Evolutionary conservation across 257 asterid genomes (phyloP).

Genomic region (Cynanchum wilfordii): DNA sequence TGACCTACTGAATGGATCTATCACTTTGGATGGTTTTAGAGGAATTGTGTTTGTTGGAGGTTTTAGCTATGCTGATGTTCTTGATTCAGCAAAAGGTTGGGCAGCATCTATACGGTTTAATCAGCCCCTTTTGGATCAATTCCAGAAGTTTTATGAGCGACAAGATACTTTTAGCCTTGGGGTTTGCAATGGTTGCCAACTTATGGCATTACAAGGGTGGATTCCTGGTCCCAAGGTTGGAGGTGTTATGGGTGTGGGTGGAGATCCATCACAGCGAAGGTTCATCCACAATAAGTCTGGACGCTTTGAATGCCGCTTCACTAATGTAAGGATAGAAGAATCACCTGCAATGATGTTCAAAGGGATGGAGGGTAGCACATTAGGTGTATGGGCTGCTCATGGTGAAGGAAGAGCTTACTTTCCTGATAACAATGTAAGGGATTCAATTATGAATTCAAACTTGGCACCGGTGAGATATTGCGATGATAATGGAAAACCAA

Average conservation of each 20-base stretch:
- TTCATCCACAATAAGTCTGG: slow-evolving; percentile 84
- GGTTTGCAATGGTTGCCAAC: slow-evolving; percentile 39
- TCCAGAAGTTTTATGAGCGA: slow-evolving; percentile 69
- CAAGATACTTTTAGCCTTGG: slow-evolving; percentile 88
- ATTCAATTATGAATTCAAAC: slow-evolving; percentile 37
- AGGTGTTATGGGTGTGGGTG: slow-evolving; percentile 55
- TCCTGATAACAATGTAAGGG: slow-evolving; percentile 47
- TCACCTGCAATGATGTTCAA: slow-evolving; percentile 79
- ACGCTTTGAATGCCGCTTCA: slow-evolving; percentile 78
- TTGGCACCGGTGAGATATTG: slow-evolving; percentile 79
- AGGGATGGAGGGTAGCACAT: slow-evolving; percentile 88
- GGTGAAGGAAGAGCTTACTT: slow-evolving; percentile 93
- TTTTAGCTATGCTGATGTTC: slow-evolving; percentile 92
- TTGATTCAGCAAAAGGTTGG: slow-evolving; percentile 96
- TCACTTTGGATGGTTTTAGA: slow-evolving; percentile 46
- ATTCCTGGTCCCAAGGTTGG: slow-evolving; percentile 80
- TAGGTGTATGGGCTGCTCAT: slow-evolving; percentile 96
- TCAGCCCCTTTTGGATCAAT: slow-evolving; percentile 58
- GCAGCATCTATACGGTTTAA: slow-evolving; percentile 85
- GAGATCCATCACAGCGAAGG: slow-evolving; percentile 83
- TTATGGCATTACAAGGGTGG: slow-evolving; percentile 96
- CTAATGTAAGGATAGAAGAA: slow-evolving; percentile 66
- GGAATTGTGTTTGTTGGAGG: slow-evolving; percentile 91
- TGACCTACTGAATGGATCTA: slow-evolving; percentile 70
- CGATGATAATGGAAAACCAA: slow-evolving; percentile 63